Conservation (phyloP, 257 asterid genomes). For the Agastache rugosa region DNA sequence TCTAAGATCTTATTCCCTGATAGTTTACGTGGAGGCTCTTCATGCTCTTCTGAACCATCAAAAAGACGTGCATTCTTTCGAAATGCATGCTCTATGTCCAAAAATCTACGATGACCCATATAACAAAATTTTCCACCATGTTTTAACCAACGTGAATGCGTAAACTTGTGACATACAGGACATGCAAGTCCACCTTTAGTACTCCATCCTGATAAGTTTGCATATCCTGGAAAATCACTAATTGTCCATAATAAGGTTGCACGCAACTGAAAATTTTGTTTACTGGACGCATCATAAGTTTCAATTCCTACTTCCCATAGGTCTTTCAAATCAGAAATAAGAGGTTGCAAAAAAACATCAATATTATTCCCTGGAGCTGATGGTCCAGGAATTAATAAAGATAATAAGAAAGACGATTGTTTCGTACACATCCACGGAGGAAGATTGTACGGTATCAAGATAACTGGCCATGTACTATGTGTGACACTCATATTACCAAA, state of each 20-base stretch:
- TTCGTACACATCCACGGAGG: conserved; percentile 6
- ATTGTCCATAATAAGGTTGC: conserved; percentile 9
- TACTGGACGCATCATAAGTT: conserved; percentile 1
- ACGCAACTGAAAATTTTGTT: conserved; percentile 3
- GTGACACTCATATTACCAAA: background rate
- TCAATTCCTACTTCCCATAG: conserved; percentile 8
- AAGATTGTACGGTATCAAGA: background rate
- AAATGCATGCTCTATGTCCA: background rate
- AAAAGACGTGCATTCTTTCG: background rate
- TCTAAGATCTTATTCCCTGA: background rate
- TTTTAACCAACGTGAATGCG: background rate
- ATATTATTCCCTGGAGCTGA: background rate
- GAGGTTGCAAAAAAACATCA: conserved; percentile 15
- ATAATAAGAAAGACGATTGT: background rate
- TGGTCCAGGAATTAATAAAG: background rate
- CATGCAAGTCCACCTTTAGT: background rate
- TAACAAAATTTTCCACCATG: background rate
- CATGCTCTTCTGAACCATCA: background rate
- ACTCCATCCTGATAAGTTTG: background rate
- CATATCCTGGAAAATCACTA: conserved; percentile 14
- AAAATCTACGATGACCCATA: background rate
- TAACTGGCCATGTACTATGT: conserved; percentile 1
- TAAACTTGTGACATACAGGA: background rate
- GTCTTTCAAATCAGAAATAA: background rate
- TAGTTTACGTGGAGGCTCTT: background rate